phyloP scores from a whole-genome alignment of 1,139 yeast genomes.

The Lodderomyces margitis region DNA sequence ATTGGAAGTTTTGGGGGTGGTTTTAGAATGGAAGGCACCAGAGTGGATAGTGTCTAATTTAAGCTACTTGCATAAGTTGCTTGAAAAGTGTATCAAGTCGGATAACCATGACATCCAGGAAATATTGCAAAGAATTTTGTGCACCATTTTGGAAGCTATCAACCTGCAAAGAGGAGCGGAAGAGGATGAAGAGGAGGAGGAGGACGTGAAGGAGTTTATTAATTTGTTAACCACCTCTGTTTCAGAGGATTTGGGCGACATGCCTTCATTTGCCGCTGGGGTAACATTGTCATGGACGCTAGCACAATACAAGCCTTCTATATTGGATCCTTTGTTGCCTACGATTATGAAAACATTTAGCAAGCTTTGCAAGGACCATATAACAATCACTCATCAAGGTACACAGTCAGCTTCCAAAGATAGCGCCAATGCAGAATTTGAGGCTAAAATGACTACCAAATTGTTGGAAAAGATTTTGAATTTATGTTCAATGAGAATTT shows the following conservation, averaged over 20 bases:
- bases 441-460: slow-evolving; percentile 75
- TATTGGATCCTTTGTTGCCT: slow-evolving; percentile 72
- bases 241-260: slow-evolving; percentile 78
- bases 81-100: slow-evolving; percentile 80
- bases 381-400: slow-evolving; percentile 62
- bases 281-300: slow-evolving; percentile 84
- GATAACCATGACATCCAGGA: slow-evolving; percentile 85
- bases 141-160: slow-evolving; percentile 63
- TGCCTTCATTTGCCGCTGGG: slow-evolving; percentile 88
- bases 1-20: slow-evolving; percentile 83
- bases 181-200: slow-evolving; percentile 50
- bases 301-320: slow-evolving; percentile 69
- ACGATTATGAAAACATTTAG: slow-evolving; percentile 82
- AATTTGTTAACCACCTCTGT: slow-evolving; percentile 63
- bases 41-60: slow-evolving; percentile 77
- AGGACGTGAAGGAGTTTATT: slow-evolving; percentile 61
- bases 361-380: slow-evolving; percentile 85
- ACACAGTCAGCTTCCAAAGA: slow-evolving; percentile 26
- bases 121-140: slow-evolving; percentile 71
- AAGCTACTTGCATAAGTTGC: slow-evolving; percentile 62
- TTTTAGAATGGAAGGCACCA: slow-evolving; percentile 70
- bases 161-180: slow-evolving; percentile 45
- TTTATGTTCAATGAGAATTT: slow-evolving; percentile 76
- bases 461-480: slow-evolving; percentile 74
- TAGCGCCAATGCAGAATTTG: slow-evolving; percentile 49